Percentiles rank a stretch among this genome's conserved stretches.
These are phyloP conservation scores for Exophiala sp. DNA, from an alignment of 2,329 filamentous ascomycete species.

Conservation along the genomic window DNA sequence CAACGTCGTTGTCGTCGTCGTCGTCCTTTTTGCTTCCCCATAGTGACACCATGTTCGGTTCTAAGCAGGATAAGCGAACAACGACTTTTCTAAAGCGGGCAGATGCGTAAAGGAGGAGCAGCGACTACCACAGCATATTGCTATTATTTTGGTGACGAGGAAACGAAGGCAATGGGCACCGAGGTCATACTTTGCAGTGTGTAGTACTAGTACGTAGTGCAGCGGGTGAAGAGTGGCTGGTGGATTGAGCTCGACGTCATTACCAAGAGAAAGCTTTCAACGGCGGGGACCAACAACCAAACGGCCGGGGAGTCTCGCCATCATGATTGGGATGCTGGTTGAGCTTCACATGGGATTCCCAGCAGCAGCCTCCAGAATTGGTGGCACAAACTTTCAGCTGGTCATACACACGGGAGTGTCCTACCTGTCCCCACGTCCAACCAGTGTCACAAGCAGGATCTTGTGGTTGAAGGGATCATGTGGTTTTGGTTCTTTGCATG, in stretches of 20 bases:
- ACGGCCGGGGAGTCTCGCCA: not conserved
- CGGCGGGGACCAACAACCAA: not conserved
- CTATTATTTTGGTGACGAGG: not conserved
- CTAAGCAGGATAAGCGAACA: not conserved
- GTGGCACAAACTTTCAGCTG: not conserved
- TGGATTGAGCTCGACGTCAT: not conserved
- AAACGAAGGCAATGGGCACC: not conserved
- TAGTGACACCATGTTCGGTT: conserved; percentile 45
- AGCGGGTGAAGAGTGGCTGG: not conserved
- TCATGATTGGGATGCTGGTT: not conserved
- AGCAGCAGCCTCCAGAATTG: not conserved
- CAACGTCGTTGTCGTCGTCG: conserved; percentile 37
- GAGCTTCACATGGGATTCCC: not conserved
- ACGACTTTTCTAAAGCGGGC: too few species aligned
- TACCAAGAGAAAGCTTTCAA: not conserved
- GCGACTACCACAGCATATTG: too few species aligned
- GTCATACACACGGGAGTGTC: not conserved
- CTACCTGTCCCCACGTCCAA: too few species aligned
- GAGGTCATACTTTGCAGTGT: too few species aligned
- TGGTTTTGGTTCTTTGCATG: too few species aligned
- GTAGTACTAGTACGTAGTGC: too few species aligned
- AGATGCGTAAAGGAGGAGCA: not conserved
- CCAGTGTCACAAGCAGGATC: too few species aligned
- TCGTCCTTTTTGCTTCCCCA: conserved; percentile 51
- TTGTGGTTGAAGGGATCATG: too few species aligned